Base-by-base conservation (phyloP, 352 stramenopile genomes). In the Globisporangium yorkense region DNA sequence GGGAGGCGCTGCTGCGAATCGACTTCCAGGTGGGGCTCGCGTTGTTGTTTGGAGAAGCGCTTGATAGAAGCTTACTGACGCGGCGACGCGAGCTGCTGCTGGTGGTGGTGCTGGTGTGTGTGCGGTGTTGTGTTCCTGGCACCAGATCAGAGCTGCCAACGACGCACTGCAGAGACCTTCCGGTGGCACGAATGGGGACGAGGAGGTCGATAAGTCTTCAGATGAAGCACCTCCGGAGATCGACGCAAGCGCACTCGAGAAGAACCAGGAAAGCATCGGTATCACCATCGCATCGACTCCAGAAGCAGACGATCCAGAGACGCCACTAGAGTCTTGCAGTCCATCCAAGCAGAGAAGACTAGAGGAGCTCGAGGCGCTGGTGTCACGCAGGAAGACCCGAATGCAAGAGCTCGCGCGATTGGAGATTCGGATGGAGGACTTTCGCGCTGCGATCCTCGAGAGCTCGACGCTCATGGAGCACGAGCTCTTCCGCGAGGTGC, bases 1-100 rank as follows among this genome's bases (percentile, higher is more conserved):
- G 71, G 31, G 70, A 76, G 31, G 71, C 63, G 1, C 66, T 97
- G 43, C 68, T 97, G 24, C 86, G 92, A 45, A 61, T 96, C 10
- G 80, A 96, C 55, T 75, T 91, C 37, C 77, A 94, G 65, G 71
- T 77, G 52, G 5, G 45, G 5, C n/a, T 10, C 2, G 24, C 29
- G 40, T 18, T 39, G 20, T 27, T 3, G 3, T 18, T 57, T 57
- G 37, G 8, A 12, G 20, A 6, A 3, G 43, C 44, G 52, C 35
- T 35, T 47, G 7, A 5, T 46, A 33, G 31, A 16, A 27, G 18
- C n/a, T 27, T 27, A 31, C 16, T 59, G 43, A 27, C 33, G 5
- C 16, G 51, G 16, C 15, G 3, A 15, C 7, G 39, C 5, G 13
- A 27, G n/a, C 10, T 41, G 7, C 12, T 37, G 21, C 10, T 35